Evolutionary conservation across 139 green algal genomes (phyloP).

Genomic region (Limnomonas spitsbergensis): DNA sequence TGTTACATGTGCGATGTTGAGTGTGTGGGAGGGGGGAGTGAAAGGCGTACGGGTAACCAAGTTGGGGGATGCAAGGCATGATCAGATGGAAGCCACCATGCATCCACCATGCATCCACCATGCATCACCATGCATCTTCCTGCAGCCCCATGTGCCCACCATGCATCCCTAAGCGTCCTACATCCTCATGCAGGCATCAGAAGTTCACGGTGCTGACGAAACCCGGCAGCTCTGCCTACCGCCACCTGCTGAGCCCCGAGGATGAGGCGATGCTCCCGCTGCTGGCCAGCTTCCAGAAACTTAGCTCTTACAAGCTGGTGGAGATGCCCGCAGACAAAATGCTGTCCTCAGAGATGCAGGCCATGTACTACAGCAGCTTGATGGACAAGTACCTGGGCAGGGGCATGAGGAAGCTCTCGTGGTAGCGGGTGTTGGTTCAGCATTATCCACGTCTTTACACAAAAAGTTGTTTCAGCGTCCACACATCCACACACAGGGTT

Average conservation of each 20-base stretch:
- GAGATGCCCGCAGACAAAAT: constrained; percentile 27
- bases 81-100: no score
- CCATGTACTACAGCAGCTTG: constrained; percentile 64
- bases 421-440: no score
- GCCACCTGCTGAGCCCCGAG: constrained; percentile 55
- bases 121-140: no score
- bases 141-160: not conserved
- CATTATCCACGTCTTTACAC: no score
- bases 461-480: no score
- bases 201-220: constrained; percentile 7
- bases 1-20: no score
- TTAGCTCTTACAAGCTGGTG: constrained; percentile 40
- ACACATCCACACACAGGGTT: no score
- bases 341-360: constrained; percentile 41
- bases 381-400: constrained; percentile 73
- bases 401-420: no score
- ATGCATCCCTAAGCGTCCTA: not conserved
- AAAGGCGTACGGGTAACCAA: no score
- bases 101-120: no score
- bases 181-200: constrained; percentile 7
- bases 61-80: no score
- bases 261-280: constrained; percentile 67
- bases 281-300: constrained; percentile 66
- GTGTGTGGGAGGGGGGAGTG: no score
- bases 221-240: constrained; percentile 43